Base-by-base conservation (phyloP, 2,329 filamentous ascomycete genomes). In the Aspergillus clavatus region DNA sequence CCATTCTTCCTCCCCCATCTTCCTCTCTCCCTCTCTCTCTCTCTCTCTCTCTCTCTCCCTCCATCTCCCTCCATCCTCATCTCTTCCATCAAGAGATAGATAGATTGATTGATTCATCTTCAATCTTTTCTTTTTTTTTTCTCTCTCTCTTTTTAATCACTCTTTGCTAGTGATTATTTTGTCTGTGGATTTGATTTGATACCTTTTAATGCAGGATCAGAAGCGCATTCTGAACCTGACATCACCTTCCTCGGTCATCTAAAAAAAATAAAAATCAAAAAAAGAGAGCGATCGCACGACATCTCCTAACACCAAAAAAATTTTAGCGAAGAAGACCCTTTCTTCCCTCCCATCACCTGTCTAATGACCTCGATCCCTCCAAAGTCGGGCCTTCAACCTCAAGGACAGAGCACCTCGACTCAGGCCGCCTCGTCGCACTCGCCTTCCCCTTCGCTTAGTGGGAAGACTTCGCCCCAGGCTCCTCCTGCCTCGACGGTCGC, bases 311-410 rank as follows among this genome's bases (percentile, higher is more conserved):
- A n/a, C n/a, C n/a, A n/a, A n/a, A n/a, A n/a, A n/a, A n/a, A n/a
- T n/a, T n/a, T n/a, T n/a, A n/a, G n/a, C n/a, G n/a, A n/a, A n/a
- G n/a, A n/a, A n/a, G n/a, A n/a, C n/a, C n/a, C 44, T 48, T 50
- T 36, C 45, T 43, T 44, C n/a, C 36, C 21, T 39, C 43, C 24
- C 38, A 47, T 49, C 52, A 65, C 62, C 65, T 68, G 63, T 75
- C 75, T 79, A 77, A 82, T 83, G 80, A 82, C 74, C 71, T 81
- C 78, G 75, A 76, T 68, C 65, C 65, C 68, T 63, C 65, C 62
- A 55, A 65, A 67, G 62, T 62, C 65, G 65, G 64, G 76, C 68
- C 71, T 72, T 66, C 69, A 75, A 66, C 68, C 71, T 66, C 71
- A 72, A 71, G 72, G 61, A 66, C 65, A 69, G 61, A 65, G 58